Evolutionary conservation across 768 basidiomycete species (phyloP), one percentile per base, ranked within the genome.

Genomic region (Rhodotorula paludigena): DNA sequence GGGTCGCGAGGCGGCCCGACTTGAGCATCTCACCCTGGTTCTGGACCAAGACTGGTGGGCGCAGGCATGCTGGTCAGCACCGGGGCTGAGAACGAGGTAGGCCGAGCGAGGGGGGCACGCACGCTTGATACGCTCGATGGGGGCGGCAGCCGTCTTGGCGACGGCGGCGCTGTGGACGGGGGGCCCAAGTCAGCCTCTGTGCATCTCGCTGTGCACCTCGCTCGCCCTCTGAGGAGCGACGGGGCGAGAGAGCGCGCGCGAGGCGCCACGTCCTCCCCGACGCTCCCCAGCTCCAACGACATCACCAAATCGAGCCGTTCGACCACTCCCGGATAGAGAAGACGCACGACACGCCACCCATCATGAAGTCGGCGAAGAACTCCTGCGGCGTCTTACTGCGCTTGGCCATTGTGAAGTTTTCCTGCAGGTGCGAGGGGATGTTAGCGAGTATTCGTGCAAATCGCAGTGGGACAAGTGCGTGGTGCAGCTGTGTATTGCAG

Each of bases 21-120:
- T 98, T 98, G 84, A 98, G 96, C 96, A 98, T 99, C 84, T 98
- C 96, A 85, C 93, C 94, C 86, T 98, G 94, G 72, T 70, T 70
- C 63, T 70, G 72, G 42, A 73, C 68, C 44, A 73, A 42, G 55
- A 72, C 66, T 71, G 64, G 33, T 25, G 8, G 48, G 21, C 30
- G 36, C 20, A 14, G 21, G 49, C 0, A 20, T 1, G 28, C 36
- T 20, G 4, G 44, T 47, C 23, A 55, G 49, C 32, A 35, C n/a
- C 15, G 1, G 16, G 3, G 5, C 25, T 36, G 5, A 20, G 10
- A 32, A 16, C 3, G 55, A 21, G 12, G 16, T 32, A 55, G 55
- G 15, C 35, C 3, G 48, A 47, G 51, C 21, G 15, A 23, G 35
- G 6, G 41, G 25, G 30, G 91, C 68, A 88, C 79, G 94, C 82